Percentiles rank a stretch among this genome's conserved stretches.
These are phyloP conservation scores for Cladosporium phlei DNA, from an alignment of 2,329 filamentous ascomycete genomes.

Conservation along the genomic window DNA sequence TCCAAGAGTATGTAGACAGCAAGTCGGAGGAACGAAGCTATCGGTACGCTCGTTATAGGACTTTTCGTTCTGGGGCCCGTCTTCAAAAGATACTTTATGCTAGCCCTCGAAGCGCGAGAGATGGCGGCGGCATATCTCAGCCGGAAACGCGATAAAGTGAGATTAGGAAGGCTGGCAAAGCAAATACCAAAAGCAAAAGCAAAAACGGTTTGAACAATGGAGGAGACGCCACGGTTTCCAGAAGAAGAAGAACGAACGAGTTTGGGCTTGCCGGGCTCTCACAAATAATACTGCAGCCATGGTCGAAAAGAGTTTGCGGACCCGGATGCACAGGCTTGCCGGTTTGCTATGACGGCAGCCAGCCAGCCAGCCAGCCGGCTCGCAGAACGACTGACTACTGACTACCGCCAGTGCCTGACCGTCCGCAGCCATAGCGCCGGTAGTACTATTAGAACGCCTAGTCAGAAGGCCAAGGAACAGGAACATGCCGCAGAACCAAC, in stretches of 20 bases:
- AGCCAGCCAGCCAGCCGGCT: too few species aligned
- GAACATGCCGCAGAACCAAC: conserved; percentile 14
- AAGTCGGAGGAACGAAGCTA: background rate
- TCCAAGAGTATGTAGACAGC: background rate
- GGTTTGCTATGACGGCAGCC: conserved; percentile 1
- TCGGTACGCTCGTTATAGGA: background rate
- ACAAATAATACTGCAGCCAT: conserved; percentile 14
- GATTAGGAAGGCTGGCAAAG: conserved; percentile 2
- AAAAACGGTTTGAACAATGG: too few species aligned
- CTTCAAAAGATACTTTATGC: conserved; percentile 11
- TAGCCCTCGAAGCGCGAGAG: conserved; percentile 2
- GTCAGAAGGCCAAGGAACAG: too few species aligned
- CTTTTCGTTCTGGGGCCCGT: background rate
- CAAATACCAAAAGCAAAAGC: too few species aligned
- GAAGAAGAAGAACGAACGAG: too few species aligned
- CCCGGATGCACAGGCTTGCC: conserved; percentile 10
- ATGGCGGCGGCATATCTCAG: conserved; percentile 10
- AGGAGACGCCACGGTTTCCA: conserved; percentile 3
- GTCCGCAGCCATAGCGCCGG: conserved; percentile 1
- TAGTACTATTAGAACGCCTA: too few species aligned
- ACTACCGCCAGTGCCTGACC: too few species aligned
- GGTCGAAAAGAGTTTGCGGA: conserved; percentile 13
- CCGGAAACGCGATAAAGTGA: background rate
- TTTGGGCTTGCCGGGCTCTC: too few species aligned
- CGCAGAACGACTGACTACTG: too few species aligned